These are phyloP conservation scores for Penicillium decumbens DNA, from an alignment of 2,329 filamentous ascomycete genomes.

Conservation along the genomic window DNA sequence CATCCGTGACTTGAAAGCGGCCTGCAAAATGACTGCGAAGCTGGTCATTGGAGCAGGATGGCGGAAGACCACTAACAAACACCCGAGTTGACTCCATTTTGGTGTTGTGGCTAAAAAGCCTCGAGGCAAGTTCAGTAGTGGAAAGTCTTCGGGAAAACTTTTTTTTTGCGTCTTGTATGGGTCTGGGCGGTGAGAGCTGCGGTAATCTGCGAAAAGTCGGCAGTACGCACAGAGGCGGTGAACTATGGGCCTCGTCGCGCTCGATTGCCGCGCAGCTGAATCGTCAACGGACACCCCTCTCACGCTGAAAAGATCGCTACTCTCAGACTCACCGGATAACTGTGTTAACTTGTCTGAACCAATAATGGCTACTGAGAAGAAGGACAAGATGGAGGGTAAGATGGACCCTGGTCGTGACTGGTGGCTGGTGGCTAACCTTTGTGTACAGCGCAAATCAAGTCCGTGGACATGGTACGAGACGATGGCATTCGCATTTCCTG, in stretches of 20 bases:
- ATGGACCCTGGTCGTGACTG: not conserved
- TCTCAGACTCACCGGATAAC: not conserved
- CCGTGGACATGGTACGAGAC: slow-evolving; percentile 84
- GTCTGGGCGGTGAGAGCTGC: slow-evolving; percentile 31
- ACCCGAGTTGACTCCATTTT: slow-evolving; percentile 72
- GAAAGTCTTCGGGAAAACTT: slow-evolving; percentile 15
- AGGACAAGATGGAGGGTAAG: slow-evolving; percentile 73
- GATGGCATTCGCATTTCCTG: slow-evolving; percentile 8
- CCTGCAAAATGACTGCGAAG: slow-evolving; percentile 84
- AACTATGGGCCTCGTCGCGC: slow-evolving; percentile 8
- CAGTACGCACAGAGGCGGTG: slow-evolving; percentile 17
- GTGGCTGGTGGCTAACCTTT: slow-evolving; percentile 16
- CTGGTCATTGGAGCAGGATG: slow-evolving; percentile 75
- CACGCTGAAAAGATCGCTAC: slow-evolving; percentile 2
- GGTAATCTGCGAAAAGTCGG: slow-evolving; percentile 2
- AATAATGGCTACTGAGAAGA: slow-evolving; percentile 49
- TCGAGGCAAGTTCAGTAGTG: slow-evolving; percentile 14
- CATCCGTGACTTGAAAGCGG: slow-evolving; percentile 75
- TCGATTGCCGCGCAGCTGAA: slow-evolving; percentile 9
- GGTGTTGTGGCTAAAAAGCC: slow-evolving; percentile 23
- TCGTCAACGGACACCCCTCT: not conserved
- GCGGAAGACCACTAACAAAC: slow-evolving; percentile 70
- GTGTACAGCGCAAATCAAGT: slow-evolving; percentile 83
- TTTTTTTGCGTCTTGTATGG: slow-evolving; percentile 32
- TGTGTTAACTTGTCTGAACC: not conserved